Conservation (phyloP, 1,284 basidiomycete genomes). For the Vanrija pseudolonga region DNA sequence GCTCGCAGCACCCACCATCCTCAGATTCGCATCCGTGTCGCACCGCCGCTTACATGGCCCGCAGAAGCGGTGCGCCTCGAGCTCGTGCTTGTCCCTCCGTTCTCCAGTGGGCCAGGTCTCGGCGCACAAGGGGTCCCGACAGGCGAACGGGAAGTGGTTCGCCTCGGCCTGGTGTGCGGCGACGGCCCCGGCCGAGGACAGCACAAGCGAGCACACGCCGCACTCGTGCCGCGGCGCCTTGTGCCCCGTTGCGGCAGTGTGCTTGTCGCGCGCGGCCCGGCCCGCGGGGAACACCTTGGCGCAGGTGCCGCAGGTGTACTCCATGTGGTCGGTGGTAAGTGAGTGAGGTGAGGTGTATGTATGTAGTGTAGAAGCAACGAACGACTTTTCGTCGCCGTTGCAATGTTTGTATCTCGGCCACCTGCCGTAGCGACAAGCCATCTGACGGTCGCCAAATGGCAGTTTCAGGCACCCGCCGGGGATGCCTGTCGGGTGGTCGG, state of each 20-base stretch:
- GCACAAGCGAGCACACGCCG: background rate
- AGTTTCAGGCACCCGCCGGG: too few species aligned
- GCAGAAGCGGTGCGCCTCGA: constrained; percentile 1
- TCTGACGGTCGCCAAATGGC: too few species aligned
- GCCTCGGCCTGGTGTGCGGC: background rate
- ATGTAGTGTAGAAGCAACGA: too few species aligned
- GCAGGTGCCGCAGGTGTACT: too few species aligned
- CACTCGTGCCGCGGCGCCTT: background rate
- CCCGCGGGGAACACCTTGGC: constrained; percentile 1
- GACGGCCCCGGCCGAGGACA: background rate
- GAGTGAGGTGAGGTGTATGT: too few species aligned
- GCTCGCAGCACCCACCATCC: background rate
- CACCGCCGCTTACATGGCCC: constrained; percentile 1
- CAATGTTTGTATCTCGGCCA: too few species aligned
- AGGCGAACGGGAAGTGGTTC: background rate
- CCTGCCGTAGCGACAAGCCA: too few species aligned
- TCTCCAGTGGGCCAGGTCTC: background rate
- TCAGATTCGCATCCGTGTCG: background rate
- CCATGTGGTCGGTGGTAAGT: too few species aligned
- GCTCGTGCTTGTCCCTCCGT: background rate
- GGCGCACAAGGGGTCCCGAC: background rate
- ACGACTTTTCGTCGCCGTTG: too few species aligned
- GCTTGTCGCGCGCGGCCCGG: constrained; percentile 6
- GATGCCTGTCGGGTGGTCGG: too few species aligned
- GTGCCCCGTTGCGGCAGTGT: constrained; percentile 5